Base-by-base conservation (phyloP, 805 yeast species). In the Cyberlindnera japonica region DNA sequence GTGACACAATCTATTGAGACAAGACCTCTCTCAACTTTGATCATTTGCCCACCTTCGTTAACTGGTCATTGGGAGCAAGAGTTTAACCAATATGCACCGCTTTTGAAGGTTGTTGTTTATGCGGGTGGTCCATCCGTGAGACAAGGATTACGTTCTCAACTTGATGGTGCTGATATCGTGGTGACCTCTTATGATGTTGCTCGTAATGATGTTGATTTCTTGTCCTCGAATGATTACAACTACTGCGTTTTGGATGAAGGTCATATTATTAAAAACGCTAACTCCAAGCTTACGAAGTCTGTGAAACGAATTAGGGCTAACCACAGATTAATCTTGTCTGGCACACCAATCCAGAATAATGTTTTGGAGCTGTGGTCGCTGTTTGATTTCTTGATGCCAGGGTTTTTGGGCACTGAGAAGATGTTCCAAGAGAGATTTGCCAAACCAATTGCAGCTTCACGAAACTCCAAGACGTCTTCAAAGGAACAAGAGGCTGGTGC, bases 11-110 rank as follows among this genome's bases (percentile, higher is more conserved):
- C 83, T 0, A 67, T 69, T 11, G 95, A 89, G 53, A 76, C 74
- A 25, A 71, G 95, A 45, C 81, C 75, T 23, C 68, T 93, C 18
- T 95, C 98, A 2, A 79, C 96, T 0, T 66, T 93, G 50, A 80
- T 93, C 35, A 76, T 93, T 14, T 93, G 99, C 66, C 99, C 99
- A 1, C 97, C 99, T 0, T 88, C 98, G 1, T 75, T 93, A 51
- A 90, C 97, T 2, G 99, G 99, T 17, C 99, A 93, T 63, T 93
- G 99, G 99, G 95, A 88, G 59, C 96, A 88, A 59, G 99, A 93
- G 63, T 70, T 93, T 50, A 76, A 78, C 45, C 89, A 85, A 47
- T 93, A 89, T 61, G 85, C 97, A 0, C 96, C 98, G 32, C 83
- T 84, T 49, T 68, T 93, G 65, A 79, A 76, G 32, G 84, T 87